Base-by-base conservation (phyloP, 2,329 filamentous ascomycete genomes). In the Aureobasidium pullulans region DNA sequence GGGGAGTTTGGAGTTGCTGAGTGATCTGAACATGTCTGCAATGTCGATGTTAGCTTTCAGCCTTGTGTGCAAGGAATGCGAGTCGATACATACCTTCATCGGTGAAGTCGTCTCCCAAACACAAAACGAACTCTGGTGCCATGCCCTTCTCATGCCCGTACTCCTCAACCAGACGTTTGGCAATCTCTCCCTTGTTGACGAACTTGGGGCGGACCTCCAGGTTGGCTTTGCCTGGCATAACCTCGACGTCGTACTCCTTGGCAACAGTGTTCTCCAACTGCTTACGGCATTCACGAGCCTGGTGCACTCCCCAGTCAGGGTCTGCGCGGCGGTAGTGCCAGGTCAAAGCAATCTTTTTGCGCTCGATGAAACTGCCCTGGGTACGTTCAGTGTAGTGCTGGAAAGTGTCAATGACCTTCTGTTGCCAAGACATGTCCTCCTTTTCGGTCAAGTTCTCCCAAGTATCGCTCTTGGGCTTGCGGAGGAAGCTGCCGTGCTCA, bases 161-260 rank as follows among this genome's bases (percentile, higher is more conserved):
- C 49, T 85, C 85, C 23, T 83, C 77, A 39, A 97, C 85, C 16
- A 99, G 81, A 6, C 87, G 85, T 76, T 90, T 92, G 15, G 87
- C 89, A 64, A 97, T 97, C 74, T 95, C 91, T 32, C 94, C 94
- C 79, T 99, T 99, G 81, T 97, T 97, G 76, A 99, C 91, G 69
- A 96, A 96, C 0, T 87, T 92, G 31, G 93, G 93, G n/a, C 94
- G 87, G 34, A 97, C 93, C 74, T 99, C 94, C 29, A 99, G 80
- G 71, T 97, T 97, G 62, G 93, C 93, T 77, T 97, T 99, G 67
- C 94, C 94, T 0, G 86, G 84, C 91, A 97, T 97, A 61, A 99
- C 91, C 68, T 97, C 93, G 3, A 97, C 89, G 49, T 96, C 91
- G 83, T 87, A 96, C 64, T 84, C 84, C 69, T 85, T 87, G 54